Evolutionary conservation across 164 flowering plant genomes (phyloP).

Genomic region (Magnolia kwangsiensis): DNA sequence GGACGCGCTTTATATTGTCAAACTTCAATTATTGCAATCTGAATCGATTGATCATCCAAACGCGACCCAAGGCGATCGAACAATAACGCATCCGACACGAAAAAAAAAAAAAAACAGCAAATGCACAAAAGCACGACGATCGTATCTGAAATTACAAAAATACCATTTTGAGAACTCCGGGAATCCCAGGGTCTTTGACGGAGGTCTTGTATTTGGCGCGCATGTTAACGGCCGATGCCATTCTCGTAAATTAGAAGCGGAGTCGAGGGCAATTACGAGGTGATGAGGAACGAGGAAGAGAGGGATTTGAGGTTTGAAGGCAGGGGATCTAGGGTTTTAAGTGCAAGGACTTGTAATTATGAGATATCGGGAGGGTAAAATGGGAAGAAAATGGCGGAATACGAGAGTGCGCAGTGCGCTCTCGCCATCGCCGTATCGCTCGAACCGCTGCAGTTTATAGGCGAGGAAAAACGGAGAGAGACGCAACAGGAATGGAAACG

Average conservation of each 20-base stretch:
- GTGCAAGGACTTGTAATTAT: too few relatives aligned
- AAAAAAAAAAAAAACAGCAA: not conserved
- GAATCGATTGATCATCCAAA: not conserved
- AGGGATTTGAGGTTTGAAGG: not conserved
- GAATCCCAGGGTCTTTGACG: conserved; percentile 64
- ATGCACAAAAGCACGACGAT: not conserved
- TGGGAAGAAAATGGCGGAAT: not conserved
- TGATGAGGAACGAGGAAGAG: not conserved
- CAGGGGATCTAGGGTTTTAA: not conserved
- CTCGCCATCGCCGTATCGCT: not conserved
- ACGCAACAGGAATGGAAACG: too few relatives aligned
- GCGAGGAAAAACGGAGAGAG: not conserved
- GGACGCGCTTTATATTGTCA: not conserved
- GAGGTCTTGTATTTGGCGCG: conserved; percentile 61
- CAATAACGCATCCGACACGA: not conserved
- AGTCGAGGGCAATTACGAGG: not conserved
- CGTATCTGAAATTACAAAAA: not conserved
- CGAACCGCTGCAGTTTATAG: not conserved
- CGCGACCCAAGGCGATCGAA: not conserved
- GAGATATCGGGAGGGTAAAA: not conserved
- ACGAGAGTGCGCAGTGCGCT: not conserved
- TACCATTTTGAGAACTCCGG: conserved; percentile 70
- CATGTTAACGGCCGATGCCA: conserved; percentile 27
- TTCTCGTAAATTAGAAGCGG: not conserved
- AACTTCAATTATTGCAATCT: not conserved